Base-by-base conservation (phyloP, 2,329 filamentous ascomycete genomes). In the Knoxdaviesia proteae region DNA sequence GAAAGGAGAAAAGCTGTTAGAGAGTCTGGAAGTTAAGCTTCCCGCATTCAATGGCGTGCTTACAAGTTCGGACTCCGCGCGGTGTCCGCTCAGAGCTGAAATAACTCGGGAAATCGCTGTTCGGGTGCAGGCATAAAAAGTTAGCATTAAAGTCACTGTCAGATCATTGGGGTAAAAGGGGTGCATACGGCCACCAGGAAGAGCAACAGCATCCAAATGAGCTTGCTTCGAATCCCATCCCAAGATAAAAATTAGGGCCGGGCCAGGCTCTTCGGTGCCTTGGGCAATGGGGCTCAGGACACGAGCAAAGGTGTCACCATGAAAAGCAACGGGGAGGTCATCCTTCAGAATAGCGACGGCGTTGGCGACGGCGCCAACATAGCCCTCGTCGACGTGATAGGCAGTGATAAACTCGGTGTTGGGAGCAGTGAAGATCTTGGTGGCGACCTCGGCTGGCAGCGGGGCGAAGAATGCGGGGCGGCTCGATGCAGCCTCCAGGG, bases 181-280 rank as follows among this genome's bases (percentile, higher is more conserved):
- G 36, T 9, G n/a, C 10, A 37, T 48, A 49, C 47, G 39, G 50
- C 50, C 46, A 41, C 50, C 50, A 7, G 50, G 42, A 38, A 46
- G 45, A n/a, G 49, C 48, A 43, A 51, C 51, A 40, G 49, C 50
- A 7, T 44, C 51, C 33, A 58, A 36, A 48, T 62, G 60, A 20
- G 55, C 59, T 36, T 58, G 57, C 47, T 53, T 58, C 46, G 54
- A 58, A 11, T 62, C 58, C 60, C 60, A 62, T 5, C 60, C 60
- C 35, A 62, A 45, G 30, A 62, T 45, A 45, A 60, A 48, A 42
- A 54, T 49, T 9, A 53, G 56, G 8, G 56, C 54, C 33, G 50
- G 50, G 3, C 53, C 56, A 40, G 53, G 48, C 10, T 50, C 49
- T 11, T 53, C 53, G 32, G 52, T 50, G 3, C 51, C 50, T 38